Evolutionary conservation across 192 early-diverging fungal genomes (phyloP).

Genomic region (Hyaloraphidium curvatum): DNA sequence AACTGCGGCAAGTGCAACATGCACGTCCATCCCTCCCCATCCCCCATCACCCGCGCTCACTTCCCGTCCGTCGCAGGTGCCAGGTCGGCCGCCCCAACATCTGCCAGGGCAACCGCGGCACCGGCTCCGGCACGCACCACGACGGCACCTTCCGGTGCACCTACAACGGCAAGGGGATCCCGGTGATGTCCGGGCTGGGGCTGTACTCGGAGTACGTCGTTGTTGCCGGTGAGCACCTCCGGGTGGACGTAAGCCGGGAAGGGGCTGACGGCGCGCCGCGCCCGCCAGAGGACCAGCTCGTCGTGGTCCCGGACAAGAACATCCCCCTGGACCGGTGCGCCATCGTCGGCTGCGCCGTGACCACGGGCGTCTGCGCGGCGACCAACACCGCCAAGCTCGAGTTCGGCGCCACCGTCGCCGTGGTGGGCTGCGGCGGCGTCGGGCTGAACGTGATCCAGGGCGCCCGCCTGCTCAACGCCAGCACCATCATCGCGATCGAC

Average conservation of each 20-base stretch:
- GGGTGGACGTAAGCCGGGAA: no score
- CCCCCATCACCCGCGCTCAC: no score
- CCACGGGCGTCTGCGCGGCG: slow-evolving; percentile 64
- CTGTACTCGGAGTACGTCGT: not conserved
- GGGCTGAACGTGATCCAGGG: slow-evolving; percentile 1
- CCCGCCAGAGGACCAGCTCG: no score
- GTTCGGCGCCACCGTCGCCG: slow-evolving; percentile 34
- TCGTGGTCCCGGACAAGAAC: not conserved
- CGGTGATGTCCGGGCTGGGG: not conserved
- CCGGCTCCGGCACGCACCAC: not conserved
- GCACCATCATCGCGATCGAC: not conserved
- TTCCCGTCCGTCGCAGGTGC: not conserved
- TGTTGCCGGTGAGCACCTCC: not conserved
- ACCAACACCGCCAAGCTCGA: slow-evolving; percentile 77
- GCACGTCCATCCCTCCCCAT: not conserved
- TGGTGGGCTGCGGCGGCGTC: not conserved
- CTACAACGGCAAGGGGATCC: not conserved
- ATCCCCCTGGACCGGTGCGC: not conserved
- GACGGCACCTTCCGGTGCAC: not conserved
- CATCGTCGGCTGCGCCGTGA: not conserved
- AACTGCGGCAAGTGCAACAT: not conserved
- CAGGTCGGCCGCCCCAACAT: not conserved
- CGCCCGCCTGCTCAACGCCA: not conserved
- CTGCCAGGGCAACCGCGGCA: not conserved
- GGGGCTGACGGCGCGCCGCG: no score